phyloP scores from a whole-genome alignment of 2,329 filamentous ascomycete species.

The Fusarium devonianum region DNA sequence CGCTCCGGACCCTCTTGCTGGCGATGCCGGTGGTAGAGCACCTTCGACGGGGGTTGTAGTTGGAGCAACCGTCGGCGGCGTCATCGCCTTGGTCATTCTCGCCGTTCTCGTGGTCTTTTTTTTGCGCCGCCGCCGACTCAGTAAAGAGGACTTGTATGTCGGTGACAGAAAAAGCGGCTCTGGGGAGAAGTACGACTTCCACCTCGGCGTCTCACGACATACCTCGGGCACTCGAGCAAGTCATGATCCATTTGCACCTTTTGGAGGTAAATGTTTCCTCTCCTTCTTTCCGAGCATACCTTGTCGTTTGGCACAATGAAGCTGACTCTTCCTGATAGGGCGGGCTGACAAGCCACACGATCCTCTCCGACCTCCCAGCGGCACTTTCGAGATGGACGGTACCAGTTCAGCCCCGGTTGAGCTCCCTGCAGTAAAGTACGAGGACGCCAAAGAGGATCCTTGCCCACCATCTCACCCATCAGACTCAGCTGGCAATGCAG shows the following conservation, averaged over 20 bases:
- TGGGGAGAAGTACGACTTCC: conserved; percentile 41
- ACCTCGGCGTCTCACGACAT: conserved; percentile 38
- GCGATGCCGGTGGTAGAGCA: conserved; percentile 3
- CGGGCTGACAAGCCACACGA: conserved; percentile 45
- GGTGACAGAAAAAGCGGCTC: conserved; percentile 26
- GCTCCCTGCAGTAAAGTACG: conserved; percentile 42
- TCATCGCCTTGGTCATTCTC: conserved; percentile 40
- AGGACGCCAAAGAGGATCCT: conserved; percentile 8
- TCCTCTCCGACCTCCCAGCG: conserved; percentile 37
- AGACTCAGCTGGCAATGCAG: conserved; percentile 4
- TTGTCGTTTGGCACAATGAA: neutral
- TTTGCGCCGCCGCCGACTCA: conserved; percentile 30
- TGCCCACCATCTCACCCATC: conserved; percentile 10
- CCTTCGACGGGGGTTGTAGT: conserved; percentile 45
- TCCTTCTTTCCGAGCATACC: conserved; percentile 2
- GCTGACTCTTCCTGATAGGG: conserved; percentile 39
- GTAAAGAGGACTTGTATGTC: conserved; percentile 7
- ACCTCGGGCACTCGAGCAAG: conserved; percentile 37
- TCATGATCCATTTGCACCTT: conserved; percentile 52
- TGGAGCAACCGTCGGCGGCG: conserved; percentile 45
- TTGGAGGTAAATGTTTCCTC: conserved; percentile 51
- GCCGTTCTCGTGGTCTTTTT: conserved; percentile 33
- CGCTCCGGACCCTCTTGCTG: neutral
- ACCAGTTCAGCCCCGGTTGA: conserved; percentile 44
- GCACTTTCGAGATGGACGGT: conserved; percentile 51